Evolutionary conservation across 2,329 filamentous ascomycete species (phyloP).

Genomic region (Penicillium sp.): DNA sequence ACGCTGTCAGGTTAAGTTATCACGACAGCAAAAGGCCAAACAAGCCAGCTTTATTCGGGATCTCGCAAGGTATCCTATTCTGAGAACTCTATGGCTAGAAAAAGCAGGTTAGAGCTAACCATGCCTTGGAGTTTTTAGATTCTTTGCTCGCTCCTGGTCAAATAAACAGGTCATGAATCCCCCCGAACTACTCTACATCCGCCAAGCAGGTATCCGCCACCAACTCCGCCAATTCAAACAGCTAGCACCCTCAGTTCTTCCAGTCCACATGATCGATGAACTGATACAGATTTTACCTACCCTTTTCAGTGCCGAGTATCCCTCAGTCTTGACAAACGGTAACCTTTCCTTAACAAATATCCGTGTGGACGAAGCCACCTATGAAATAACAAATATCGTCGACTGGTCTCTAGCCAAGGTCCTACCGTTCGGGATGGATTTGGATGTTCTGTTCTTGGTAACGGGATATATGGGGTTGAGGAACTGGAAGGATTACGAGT

Average conservation of each 20-base stretch:
- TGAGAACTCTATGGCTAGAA: too few species aligned
- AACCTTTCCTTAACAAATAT: conserved; percentile 12
- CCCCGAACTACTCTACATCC: background rate
- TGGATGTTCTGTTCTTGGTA: conserved; percentile 5
- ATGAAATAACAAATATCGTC: conserved; percentile 9
- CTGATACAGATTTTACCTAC: background rate
- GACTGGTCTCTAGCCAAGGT: conserved; percentile 12
- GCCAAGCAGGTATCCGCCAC: background rate
- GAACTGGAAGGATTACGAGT: background rate
- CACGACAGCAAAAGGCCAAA: background rate
- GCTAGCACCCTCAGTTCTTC: background rate
- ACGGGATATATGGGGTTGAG: conserved; percentile 10
- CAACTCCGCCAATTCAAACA: background rate
- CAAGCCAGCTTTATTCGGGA: background rate
- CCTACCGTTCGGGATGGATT: conserved; percentile 11
- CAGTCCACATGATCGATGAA: background rate
- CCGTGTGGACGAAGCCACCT: conserved; percentile 3
- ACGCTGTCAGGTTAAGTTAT: background rate
- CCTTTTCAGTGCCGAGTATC: conserved; percentile 6
- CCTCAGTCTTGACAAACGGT: conserved; percentile 8
- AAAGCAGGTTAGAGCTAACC: too few species aligned
- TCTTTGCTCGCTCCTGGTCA: background rate
- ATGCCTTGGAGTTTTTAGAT: background rate
- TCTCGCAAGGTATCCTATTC: background rate
- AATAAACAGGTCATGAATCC: background rate